Base-by-base conservation (phyloP, 176 grass and related monocot genomes). In the Aegilops umbellulata region DNA sequence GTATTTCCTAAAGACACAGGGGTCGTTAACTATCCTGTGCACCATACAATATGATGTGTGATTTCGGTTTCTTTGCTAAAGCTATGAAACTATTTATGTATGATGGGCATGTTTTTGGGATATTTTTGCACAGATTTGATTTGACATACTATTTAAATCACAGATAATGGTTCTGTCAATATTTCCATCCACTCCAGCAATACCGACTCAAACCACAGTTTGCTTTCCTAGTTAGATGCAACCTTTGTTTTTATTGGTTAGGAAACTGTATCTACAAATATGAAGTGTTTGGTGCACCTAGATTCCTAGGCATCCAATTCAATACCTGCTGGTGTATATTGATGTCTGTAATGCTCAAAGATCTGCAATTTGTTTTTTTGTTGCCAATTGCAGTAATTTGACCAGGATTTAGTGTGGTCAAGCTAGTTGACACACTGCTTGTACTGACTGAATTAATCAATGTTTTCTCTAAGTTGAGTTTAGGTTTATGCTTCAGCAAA, bases 41-140 rank as follows among this genome's bases (percentile, higher is more conserved):
- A 76, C 39, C 35, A 11, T 84, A 75, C 7, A 17, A 20, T 38
- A 83, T 57, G 35, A 83, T 62, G 9, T 57, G 15, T 63, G 23
- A 74, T 84, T 35, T 84, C 6, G 13, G 53, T 41, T 84, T 29
- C 69, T 62, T 74, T 61, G 34, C 15, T 61, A n/a, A 58, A 82
- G 9, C 23, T 84, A 42, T 46, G 69, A 17, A 76, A 49, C 36
- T 65, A 80, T 65, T 38, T 35, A 44, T 8, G 65, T 80, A 39
- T 65, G 53, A 57, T 57, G 55, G 22, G 17, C 55, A 22, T 15
- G 64, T 32, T 69, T 47, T 34, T 72, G 39, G 19, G 58, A 24
- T 32, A 46, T 60, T 22, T 19, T 24, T 16, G 9, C n/a, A 74
- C 24, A 83, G 19, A 29, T 74, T 74, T 44, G 19, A 29, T 74